These are phyloP conservation scores for Trichoderma polysporum DNA, from an alignment of 2,329 filamentous ascomycete species.

Conservation along the genomic window DNA sequence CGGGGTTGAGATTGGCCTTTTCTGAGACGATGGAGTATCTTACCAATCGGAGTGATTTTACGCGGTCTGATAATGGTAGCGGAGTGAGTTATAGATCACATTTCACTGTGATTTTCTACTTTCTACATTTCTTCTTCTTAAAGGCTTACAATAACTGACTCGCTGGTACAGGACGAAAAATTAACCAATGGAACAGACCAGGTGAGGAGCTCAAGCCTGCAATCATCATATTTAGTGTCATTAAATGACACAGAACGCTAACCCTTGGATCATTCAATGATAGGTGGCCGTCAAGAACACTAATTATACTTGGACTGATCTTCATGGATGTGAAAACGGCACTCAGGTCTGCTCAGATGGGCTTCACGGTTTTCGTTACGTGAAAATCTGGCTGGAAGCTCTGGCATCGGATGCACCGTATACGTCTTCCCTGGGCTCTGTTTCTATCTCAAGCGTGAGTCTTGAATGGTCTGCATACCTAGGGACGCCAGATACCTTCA, in stretches of 20 bases:
- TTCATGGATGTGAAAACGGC: constrained; percentile 44
- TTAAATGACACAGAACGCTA: neutral
- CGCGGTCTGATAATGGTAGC: constrained; percentile 43
- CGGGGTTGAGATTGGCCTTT: constrained; percentile 47
- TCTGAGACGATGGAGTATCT: constrained; percentile 50
- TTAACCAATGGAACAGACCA: constrained; percentile 11
- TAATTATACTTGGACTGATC: constrained; percentile 46
- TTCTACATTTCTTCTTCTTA: neutral
- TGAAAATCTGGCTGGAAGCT: constrained; percentile 49
- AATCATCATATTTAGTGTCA: neutral
- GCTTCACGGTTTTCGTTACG: constrained; percentile 53
- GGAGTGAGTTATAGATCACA: constrained; percentile 36
- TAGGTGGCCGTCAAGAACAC: constrained; percentile 39
- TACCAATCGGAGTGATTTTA: constrained; percentile 47
- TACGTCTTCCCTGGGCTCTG: constrained; percentile 42
- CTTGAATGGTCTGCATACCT: constrained; percentile 46
- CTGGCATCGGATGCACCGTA: constrained; percentile 45
- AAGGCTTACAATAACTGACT: neutral
- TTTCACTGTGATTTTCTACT: neutral
- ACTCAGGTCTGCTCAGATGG: constrained; percentile 51
- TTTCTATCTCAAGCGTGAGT: constrained; percentile 44
- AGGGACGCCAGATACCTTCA: constrained; percentile 49
- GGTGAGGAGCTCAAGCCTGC: neutral
- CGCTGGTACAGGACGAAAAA: neutral
- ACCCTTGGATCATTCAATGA: neutral